These are phyloP conservation scores for Nidularia sp. DNA, from an alignment of 768 basidiomycete species.

Conservation along the genomic window DNA sequence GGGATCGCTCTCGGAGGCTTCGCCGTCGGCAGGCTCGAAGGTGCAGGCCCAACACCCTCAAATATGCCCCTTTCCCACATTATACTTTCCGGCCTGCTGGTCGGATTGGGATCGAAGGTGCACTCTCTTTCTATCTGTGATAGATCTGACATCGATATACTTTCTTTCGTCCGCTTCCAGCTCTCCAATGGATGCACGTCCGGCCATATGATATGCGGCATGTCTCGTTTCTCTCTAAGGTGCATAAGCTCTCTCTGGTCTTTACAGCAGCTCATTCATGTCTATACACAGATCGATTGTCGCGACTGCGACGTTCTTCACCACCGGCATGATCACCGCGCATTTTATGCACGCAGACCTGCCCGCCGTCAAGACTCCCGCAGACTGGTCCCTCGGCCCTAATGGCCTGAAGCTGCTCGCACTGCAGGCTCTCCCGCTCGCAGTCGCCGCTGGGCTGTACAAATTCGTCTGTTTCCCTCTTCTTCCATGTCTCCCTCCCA, in stretches of 20 bases:
- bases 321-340: constrained; percentile 42
- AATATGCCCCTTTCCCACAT: constrained; percentile 21
- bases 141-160: constrained; percentile 1
- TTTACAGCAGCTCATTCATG: constrained; percentile 6
- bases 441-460: constrained; percentile 21
- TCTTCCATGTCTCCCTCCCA: neutral
- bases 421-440: constrained; percentile 35
- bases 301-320: constrained; percentile 51
- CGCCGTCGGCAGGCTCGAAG: constrained; percentile 35
- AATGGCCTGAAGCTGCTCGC: constrained; percentile 30
- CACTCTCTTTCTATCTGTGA: neutral
- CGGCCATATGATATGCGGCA: constrained; percentile 66
- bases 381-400: constrained; percentile 37
- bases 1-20: constrained; percentile 50
- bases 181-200: constrained; percentile 64
- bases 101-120: constrained; percentile 58
- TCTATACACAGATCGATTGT: constrained; percentile 39
- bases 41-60: constrained; percentile 20
- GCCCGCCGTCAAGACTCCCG: constrained; percentile 15
- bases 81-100: constrained; percentile 48
- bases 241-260: constrained; percentile 10
- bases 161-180: constrained; percentile 19
- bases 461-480: constrained; percentile 9
- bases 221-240: constrained; percentile 55
- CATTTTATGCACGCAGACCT: constrained; percentile 31